Evolutionary conservation across 2,329 filamentous ascomycete genomes (phyloP), one percentile per base, ranked within the genome.

Genomic region (Colletotrichum viniferum): DNA sequence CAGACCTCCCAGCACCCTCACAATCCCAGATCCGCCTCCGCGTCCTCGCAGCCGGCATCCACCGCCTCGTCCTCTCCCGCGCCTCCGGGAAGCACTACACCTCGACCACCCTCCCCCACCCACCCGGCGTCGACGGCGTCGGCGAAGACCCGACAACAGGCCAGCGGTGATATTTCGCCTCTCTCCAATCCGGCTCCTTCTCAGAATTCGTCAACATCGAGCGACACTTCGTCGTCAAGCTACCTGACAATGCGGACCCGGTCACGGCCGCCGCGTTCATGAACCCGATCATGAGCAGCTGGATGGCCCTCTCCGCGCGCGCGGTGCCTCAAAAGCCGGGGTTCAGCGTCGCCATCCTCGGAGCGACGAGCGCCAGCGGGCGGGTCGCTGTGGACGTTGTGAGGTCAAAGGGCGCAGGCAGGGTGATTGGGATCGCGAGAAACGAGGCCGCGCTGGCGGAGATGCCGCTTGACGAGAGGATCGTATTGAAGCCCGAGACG

Each of bases 41-140:
- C 58, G 73, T 75, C 21, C 78, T 89, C 63, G 89, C 89, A 14
- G 80, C 86, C 4, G 90, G 89, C 32, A 82, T 90, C 16, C 90
- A 91, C 80, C 85, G 86, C 14, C 82, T 92, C 6, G 90, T 92
- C 58, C 87, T 88, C 64, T 84, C 84, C 55, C 87, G 90, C 34
- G 90, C 90, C 21, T 77, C 86, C 2, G 90, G 90, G 2, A 84
- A 81, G n/a, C 90, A 92, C 81, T 92, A 91, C 83, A 86, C 86
- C 24, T 84, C 87, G 4, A 83, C 83, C 7, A 79, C 79, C 0
- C 86, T 90, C 0, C 91, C 90, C 1, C 88, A 91, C 78, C 81
- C 85, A 2, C 87, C 88, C 0, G 90, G 90, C 13, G 82, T 87
- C 14, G 90, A 92, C 78, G 90, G 89, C 72, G 87, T 90, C 2